Evolutionary conservation across 2,329 filamentous ascomycete genomes (phyloP), one percentile per base, ranked within the genome.

Genomic region (Celoporthe dispersa): DNA sequence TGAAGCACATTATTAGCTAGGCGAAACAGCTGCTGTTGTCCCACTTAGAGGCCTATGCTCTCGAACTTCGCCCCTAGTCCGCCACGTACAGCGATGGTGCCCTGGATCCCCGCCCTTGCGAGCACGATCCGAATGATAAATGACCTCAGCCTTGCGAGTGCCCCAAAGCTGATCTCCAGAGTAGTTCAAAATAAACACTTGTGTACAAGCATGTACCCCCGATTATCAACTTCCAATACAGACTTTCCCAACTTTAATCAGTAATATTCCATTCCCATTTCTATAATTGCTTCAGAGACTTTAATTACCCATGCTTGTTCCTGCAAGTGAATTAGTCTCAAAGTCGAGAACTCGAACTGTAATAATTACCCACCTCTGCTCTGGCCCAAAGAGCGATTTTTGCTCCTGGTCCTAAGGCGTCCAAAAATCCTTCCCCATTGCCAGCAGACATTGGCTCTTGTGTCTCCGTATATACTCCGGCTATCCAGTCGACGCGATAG

Each of bases 331-430:
- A 33, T 6, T 5, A 63, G 19, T 41, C 55, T 35, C 35, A 35
- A 1, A 5, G 11, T n/a, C n/a, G 19, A 25, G n/a, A 57, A 4
- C 3, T 19, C 6, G 16, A 8, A 44, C 19, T 25, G 16, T 35
- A 14, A 64, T 11, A 14, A 14, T 12, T 1, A 55, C 60, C 37
- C 25, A 64, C 67, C 22, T 68, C 67, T 48, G 67, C 67, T 28
- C 48, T 64, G 35, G 60, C 67, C 67, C 60, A 68, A 7, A 68
- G 48, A 33, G 28, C 67, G 12, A 68, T 28, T 22, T 28, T 68
- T 35, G 37, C 67, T 9, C 67, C 59, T 25, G 60, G 67, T 31
- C 25, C 53, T 48, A 68, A 57, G 6, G 28, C 60, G 2, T 51
- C 37, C 28, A 68, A 2, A 5, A 64, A 64, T 0, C 48, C 67